These are phyloP conservation scores for Zygotorulaspora chibaensis DNA, from an alignment of 805 yeast species.

Conservation along the genomic window DNA sequence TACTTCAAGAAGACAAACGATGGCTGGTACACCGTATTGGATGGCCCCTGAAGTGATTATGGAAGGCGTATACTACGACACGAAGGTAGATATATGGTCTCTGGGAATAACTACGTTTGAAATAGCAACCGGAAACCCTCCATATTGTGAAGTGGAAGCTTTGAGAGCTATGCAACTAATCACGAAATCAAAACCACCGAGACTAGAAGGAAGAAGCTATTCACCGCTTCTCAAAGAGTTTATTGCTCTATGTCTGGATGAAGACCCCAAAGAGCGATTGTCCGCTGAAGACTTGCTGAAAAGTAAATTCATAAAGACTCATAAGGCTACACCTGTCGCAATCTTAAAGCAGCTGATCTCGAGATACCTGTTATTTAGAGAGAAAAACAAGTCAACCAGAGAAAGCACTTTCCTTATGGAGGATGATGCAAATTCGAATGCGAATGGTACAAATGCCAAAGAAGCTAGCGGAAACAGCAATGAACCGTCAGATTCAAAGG, in stretches of 20 bases:
- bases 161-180: conserved; percentile 91
- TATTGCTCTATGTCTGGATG: conserved; percentile 88
- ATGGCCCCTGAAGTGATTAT: conserved; percentile 98
- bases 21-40: conserved; percentile 97
- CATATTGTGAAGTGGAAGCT: conserved; percentile 93
- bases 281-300: conserved; percentile 79
- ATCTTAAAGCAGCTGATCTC: conserved; percentile 70
- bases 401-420: conserved; percentile 44
- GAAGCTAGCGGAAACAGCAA: conserved; percentile 7
- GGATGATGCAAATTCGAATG: conserved; percentile 33
- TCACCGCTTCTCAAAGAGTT: conserved; percentile 75
- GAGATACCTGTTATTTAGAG: conserved; percentile 72
- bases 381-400: conserved; percentile 48
- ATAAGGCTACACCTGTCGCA: conserved; percentile 56
- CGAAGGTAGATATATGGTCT: conserved; percentile 97
- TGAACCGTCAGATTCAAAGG: conserved; percentile 7
- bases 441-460: conserved; percentile 1
- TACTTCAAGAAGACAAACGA: conserved; percentile 77
- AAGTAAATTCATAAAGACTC: conserved; percentile 63
- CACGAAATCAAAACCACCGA: conserved; percentile 89
- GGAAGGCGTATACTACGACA: conserved; percentile 83
- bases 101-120: conserved; percentile 91
- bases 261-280: conserved; percentile 84
- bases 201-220: conserved; percentile 86
- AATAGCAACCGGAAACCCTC: conserved; percentile 95